Percentiles rank a stretch among this genome's conserved stretches.
phyloP scores from a whole-genome alignment of 2,329 filamentous ascomycete species.

The Knufia fluminis region DNA sequence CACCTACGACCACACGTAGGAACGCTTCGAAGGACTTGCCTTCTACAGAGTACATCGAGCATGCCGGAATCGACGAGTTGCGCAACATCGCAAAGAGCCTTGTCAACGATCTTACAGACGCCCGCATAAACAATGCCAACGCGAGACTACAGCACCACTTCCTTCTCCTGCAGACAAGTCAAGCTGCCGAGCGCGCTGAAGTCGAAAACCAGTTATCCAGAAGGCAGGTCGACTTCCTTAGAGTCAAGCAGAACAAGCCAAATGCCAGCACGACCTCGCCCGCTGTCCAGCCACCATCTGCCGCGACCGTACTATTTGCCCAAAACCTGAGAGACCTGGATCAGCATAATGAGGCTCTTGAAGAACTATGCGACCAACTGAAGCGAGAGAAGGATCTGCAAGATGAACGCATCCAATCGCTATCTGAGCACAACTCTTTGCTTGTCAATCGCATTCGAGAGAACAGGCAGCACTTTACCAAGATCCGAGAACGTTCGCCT shows the following conservation, averaged over 20 bases:
- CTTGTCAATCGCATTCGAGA: slow-evolving; percentile 77
- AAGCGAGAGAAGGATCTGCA: slow-evolving; percentile 68
- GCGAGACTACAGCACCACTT: slow-evolving; percentile 85
- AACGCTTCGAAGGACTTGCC: slow-evolving; percentile 37
- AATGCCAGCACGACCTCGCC: slow-evolving; percentile 29
- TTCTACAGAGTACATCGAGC: slow-evolving; percentile 43
- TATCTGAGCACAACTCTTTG: slow-evolving; percentile 68
- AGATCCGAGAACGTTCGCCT: slow-evolving; percentile 39
- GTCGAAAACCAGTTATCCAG: slow-evolving; percentile 91
- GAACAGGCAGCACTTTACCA: slow-evolving; percentile 77
- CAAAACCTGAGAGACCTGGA: slow-evolving; percentile 56
- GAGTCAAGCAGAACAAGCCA: slow-evolving; percentile 54
- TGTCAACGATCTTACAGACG: slow-evolving; percentile 48
- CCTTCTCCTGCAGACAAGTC: slow-evolving; percentile 71
- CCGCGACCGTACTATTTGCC: slow-evolving; percentile 52
- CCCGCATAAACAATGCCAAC: slow-evolving; percentile 77
- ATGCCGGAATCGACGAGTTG: slow-evolving; percentile 44
- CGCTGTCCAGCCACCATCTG: slow-evolving; percentile 31
- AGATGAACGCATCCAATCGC: slow-evolving; percentile 58
- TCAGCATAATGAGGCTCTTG: slow-evolving; percentile 47
- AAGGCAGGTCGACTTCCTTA: slow-evolving; percentile 75
- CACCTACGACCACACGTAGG: slow-evolving; percentile 39
- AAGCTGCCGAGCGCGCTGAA: slow-evolving; percentile 74
- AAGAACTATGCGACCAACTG: slow-evolving; percentile 54
- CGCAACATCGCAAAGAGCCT: slow-evolving; percentile 47